Evolutionary conservation across 2,329 filamentous ascomycete species (phyloP).

Genomic region (Clonostachys rhizophaga): DNA sequence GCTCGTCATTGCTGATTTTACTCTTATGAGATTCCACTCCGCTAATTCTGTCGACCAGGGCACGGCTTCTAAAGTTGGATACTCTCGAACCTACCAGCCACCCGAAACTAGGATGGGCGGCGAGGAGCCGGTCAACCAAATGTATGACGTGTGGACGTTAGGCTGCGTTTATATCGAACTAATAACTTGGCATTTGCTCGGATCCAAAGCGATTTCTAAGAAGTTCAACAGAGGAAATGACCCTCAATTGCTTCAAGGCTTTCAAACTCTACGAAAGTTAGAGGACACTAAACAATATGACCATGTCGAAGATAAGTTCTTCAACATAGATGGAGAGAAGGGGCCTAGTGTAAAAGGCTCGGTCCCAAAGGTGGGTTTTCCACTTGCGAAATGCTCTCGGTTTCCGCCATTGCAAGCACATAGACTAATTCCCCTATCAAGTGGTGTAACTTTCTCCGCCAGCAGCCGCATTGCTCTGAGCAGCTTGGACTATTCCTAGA

Average conservation of each 20-base stretch:
- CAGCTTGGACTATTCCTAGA: too few species aligned
- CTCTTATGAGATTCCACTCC: neutral
- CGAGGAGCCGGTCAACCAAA: neutral
- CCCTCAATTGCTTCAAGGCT: neutral
- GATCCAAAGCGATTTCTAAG: neutral
- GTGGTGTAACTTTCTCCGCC: too few species aligned
- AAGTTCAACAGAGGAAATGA: neutral
- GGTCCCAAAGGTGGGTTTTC: too few species aligned
- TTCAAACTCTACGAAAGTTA: neutral
- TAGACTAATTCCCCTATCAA: too few species aligned
- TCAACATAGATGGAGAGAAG: neutral
- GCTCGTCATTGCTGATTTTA: neutral
- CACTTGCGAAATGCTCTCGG: too few species aligned
- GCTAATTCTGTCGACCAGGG: neutral
- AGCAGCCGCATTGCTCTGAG: too few species aligned
- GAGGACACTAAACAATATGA: neutral
- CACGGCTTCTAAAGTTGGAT: neutral
- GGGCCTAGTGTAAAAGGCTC: too few species aligned
- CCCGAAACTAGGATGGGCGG: neutral
- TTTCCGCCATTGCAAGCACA: too few species aligned
- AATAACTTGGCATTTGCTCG: neutral
- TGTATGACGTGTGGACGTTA: neutral
- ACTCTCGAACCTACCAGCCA: neutral
- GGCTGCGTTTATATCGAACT: neutral
- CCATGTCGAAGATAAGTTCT: neutral